Percentiles rank a stretch among this genome's conserved stretches.
Evolutionary conservation across 192 early-diverging fungal genomes (phyloP).

Genomic region (Globomyces pollinis-pini): DNA sequence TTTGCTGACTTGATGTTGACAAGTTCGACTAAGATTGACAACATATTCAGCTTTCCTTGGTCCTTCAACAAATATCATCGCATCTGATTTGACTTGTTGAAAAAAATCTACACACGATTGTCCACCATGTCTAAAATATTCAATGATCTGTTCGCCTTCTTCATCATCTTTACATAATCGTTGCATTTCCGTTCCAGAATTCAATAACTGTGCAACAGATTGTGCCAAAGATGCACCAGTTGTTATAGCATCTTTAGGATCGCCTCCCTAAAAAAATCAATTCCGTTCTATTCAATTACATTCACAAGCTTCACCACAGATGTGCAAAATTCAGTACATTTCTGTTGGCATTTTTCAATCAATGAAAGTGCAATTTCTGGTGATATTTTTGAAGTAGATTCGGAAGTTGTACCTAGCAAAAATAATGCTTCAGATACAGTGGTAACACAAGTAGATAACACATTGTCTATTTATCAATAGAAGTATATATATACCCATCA

Average conservation of each 20-base stretch:
- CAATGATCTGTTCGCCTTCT: slow-evolving; percentile 67
- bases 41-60: slow-evolving; percentile 65
- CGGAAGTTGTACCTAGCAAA: slow-evolving; percentile 69
- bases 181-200: slow-evolving; percentile 83
- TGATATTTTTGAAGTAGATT: slow-evolving; percentile 80
- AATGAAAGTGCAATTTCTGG: slow-evolving; percentile 88
- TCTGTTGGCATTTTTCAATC: slow-evolving; percentile 67
- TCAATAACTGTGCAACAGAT: slow-evolving; percentile 69
- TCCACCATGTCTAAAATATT: slow-evolving; percentile 57
- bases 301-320: slow-evolving; percentile 43
- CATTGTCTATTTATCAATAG: slow-evolving; percentile 67
- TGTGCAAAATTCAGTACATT: slow-evolving; percentile 36
- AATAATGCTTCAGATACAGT: slow-evolving; percentile 88
- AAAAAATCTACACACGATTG: slow-evolving; percentile 73
- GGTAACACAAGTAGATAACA: slow-evolving; percentile 76
- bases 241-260: slow-evolving; percentile 81
- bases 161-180: slow-evolving; percentile 77
- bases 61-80: slow-evolving; percentile 30
- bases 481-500: slow-evolving; percentile 24
- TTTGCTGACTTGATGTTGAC: slow-evolving; percentile 65
- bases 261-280: slow-evolving; percentile 47
- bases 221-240: slow-evolving; percentile 74
- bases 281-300: slow-evolving; percentile 24
- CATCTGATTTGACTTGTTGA: slow-evolving; percentile 65
- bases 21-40: slow-evolving; percentile 62